Evolutionary conservation across 345 rosid species (phyloP), one percentile per base, ranked within the genome.

Genomic region (Raphanus raphanistrum): DNA sequence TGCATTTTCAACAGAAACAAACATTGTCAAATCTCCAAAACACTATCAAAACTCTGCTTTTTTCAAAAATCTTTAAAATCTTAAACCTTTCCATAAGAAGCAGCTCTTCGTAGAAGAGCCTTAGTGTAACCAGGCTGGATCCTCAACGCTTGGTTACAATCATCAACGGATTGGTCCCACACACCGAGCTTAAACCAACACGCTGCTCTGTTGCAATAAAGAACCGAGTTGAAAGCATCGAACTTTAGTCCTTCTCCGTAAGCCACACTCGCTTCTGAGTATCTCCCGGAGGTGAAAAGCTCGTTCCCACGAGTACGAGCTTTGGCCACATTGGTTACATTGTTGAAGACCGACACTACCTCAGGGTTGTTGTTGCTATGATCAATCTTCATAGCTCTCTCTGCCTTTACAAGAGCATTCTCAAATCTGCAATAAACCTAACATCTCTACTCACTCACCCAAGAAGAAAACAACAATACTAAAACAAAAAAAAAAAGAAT

Each of bases 131-230:
- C 85, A 4, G 98, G 97, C 48, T 88, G 94, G 80, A 92, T 83
- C 63, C 79, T 76, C 54, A 95, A 83, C 2, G 99, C 94, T 79
- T 88, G 93, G 70, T 86, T 95, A 87, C 99, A 92, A 71, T 95
- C 98, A 79, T 91, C 97, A 41, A 91, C 75, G 66, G 99, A 92
- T 75, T 86, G 86, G 12, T 90, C 96, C 97, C 96, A 95, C 64
- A 76, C 57, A 68, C 97, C 92, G 12, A 91, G 98, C 75, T 95
- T 95, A 68, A 85, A 91, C 99, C 97, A 92, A 79, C 98, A 95
- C 31, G 92, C 92, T 11, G 99, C 99, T 87, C 99, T 85, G 69
- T 95, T 95, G 86, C 98, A 95, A 75, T 88, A 92, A 28, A 95
- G 89, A 86, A 95, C 91, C 5, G 96, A 86, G 82, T 88, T 95